These are phyloP conservation scores for Xylaria sp. DNA, from an alignment of 2,329 filamentous ascomycete genomes.

Conservation along the genomic window DNA sequence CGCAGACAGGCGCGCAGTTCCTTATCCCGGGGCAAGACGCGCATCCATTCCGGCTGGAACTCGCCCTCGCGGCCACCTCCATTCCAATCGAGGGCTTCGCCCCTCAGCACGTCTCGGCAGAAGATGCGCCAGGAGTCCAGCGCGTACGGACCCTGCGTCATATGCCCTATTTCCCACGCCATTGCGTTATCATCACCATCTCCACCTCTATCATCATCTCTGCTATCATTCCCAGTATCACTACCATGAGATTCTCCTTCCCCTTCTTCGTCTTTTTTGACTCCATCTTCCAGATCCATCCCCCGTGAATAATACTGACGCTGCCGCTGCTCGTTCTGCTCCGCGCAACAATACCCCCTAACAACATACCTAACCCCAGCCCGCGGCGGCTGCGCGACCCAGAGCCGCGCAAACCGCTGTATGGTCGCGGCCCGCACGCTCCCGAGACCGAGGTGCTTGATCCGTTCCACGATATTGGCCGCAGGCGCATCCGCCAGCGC, in stretches of 20 bases:
- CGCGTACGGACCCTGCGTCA: conserved; percentile 85
- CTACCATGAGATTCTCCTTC: not conserved
- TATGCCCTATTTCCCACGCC: conserved; percentile 85
- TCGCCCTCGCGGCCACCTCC: conserved; percentile 62
- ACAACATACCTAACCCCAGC: conserved; percentile 66
- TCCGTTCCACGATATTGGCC: conserved; percentile 68
- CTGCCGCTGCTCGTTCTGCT: not conserved
- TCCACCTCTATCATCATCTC: too few relatives aligned
- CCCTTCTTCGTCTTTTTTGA: not conserved
- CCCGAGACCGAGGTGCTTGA: conserved; percentile 77
- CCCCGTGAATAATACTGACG: not conserved
- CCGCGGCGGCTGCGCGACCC: conserved; percentile 71
- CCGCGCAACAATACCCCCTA: conserved; percentile 55
- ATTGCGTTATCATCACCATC: conserved; percentile 48
- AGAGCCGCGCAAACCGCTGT: conserved; percentile 75
- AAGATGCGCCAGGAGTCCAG: conserved; percentile 95
- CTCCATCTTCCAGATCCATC: not conserved
- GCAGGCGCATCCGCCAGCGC: conserved; percentile 68
- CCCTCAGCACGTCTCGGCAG: conserved; percentile 81
- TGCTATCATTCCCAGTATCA: not conserved
- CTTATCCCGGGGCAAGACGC: conserved; percentile 84
- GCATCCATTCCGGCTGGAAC: conserved; percentile 91
- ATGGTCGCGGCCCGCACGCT: conserved; percentile 74
- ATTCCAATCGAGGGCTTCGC: conserved; percentile 72
- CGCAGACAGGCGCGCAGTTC: conserved; percentile 86